Evolutionary conservation across 345 rosid species (phyloP).

Genomic region (Salix brachista): DNA sequence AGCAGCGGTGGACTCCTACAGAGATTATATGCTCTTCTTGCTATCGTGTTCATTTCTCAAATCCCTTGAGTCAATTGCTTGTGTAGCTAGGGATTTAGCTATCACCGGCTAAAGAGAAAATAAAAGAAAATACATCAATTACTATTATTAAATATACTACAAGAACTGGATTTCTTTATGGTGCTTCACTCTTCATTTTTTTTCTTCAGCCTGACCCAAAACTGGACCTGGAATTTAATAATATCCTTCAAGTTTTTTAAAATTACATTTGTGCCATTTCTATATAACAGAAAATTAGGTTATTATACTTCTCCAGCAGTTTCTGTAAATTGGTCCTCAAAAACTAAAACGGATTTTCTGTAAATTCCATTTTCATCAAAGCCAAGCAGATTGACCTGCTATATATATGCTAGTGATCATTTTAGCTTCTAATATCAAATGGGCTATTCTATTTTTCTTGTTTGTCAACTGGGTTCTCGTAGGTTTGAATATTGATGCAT

Average conservation of each 20-base stretch:
- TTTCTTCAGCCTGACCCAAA: too few relatives aligned
- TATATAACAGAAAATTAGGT: too few relatives aligned
- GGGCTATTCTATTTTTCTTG: neutral
- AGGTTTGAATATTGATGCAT: neutral
- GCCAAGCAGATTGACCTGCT: neutral
- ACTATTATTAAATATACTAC: too few relatives aligned
- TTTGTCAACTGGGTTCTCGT: neutral
- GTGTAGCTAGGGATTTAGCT: neutral
- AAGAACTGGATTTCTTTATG: too few relatives aligned
- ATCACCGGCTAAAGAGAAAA: too few relatives aligned
- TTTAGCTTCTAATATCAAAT: neutral
- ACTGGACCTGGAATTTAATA: too few relatives aligned
- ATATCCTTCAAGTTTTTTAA: too few relatives aligned
- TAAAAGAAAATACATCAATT: too few relatives aligned
- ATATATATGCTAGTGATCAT: neutral
- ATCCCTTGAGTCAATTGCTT: neutral
- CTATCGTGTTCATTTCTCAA: constrained; percentile 20
- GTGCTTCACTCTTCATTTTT: too few relatives aligned
- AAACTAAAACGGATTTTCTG: neutral
- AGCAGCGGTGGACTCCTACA: constrained; percentile 10
- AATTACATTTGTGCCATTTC: too few relatives aligned
- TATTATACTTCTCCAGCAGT: too few relatives aligned
- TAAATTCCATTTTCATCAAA: neutral
- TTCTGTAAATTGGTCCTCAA: neutral
- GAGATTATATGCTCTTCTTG: neutral